phyloP scores from a whole-genome alignment of 257 asterid species.

The Anisodus tanguticus region DNA sequence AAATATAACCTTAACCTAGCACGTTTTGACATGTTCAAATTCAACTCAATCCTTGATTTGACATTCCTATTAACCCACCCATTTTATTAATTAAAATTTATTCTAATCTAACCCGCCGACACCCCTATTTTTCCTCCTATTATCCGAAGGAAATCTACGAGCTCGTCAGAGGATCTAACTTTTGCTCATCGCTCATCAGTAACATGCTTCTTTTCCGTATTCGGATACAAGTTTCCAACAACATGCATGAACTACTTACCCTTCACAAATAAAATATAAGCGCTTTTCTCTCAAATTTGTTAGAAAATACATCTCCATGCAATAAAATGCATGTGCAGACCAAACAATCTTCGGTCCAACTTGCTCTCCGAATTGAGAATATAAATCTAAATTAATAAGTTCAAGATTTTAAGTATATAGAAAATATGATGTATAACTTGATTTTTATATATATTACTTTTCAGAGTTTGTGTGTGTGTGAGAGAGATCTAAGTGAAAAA shows the following conservation, averaged over 20 bases:
- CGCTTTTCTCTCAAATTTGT: background rate
- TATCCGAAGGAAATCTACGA: background rate
- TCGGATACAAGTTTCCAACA: background rate
- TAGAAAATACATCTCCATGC: background rate
- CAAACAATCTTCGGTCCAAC: too few species aligned
- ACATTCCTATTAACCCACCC: too few species aligned
- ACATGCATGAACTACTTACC: background rate
- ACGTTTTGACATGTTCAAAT: too few species aligned
- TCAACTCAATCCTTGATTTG: too few species aligned
- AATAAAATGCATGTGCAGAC: conserved; percentile 17
- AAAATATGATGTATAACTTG: too few species aligned
- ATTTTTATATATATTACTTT: too few species aligned
- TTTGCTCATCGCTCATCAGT: background rate
- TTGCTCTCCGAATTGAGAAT: background rate
- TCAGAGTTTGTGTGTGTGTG: too few species aligned
- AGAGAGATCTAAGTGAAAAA: too few species aligned
- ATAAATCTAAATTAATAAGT: background rate
- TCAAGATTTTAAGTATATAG: background rate
- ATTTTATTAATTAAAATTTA: background rate
- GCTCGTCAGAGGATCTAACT: background rate
- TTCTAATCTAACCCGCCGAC: background rate
- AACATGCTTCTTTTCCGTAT: background rate
- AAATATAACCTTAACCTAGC: too few species aligned
- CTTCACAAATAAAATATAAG: background rate
- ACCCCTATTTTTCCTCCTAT: background rate